These are phyloP conservation scores for Irpex sp. DNA, from an alignment of 1,284 basidiomycete species.

Conservation along the genomic window DNA sequence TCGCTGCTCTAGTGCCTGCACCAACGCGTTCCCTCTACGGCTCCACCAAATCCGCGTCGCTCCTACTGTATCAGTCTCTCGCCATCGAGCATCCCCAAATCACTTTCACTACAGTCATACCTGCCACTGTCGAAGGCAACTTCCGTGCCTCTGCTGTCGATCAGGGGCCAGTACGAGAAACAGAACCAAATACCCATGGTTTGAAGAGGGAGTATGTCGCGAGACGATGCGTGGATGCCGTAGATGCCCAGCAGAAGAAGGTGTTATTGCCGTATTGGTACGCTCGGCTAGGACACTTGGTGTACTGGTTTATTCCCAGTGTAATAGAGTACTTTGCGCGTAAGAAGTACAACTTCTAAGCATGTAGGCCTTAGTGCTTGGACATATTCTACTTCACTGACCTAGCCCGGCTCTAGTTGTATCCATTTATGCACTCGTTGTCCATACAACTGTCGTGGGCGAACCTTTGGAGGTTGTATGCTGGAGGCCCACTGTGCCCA, in stretches of 20 bases:
- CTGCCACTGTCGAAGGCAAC: constrained; percentile 68
- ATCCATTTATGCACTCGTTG: no score
- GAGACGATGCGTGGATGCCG: constrained; percentile 48
- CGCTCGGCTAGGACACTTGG: constrained; percentile 34
- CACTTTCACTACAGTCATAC: constrained; percentile 53
- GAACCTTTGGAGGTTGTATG: no score
- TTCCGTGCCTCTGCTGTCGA: constrained; percentile 81
- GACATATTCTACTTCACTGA: no score
- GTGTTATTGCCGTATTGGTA: constrained; percentile 51
- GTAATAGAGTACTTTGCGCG: constrained; percentile 53
- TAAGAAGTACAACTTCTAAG: constrained; percentile 54
- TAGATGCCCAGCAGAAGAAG: constrained; percentile 50
- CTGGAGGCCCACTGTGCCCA: no score
- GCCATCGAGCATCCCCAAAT: constrained; percentile 75
- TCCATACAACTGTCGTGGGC: no score
- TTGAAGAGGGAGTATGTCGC: constrained; percentile 57
- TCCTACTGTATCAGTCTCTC: constrained; percentile 76
- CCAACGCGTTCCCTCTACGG: constrained; percentile 86
- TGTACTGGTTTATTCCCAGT: constrained; percentile 63
- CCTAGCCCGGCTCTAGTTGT: no score
- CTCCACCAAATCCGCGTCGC: constrained; percentile 80
- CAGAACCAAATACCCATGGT: constrained; percentile 51
- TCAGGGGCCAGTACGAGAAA: constrained; percentile 46
- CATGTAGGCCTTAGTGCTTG: no score
- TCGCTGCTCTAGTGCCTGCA: constrained; percentile 79